Evolutionary conservation across 192 early-diverging fungal genomes (phyloP), one percentile per base, ranked within the genome.

Genomic region (Backusella mclennaniae): DNA sequence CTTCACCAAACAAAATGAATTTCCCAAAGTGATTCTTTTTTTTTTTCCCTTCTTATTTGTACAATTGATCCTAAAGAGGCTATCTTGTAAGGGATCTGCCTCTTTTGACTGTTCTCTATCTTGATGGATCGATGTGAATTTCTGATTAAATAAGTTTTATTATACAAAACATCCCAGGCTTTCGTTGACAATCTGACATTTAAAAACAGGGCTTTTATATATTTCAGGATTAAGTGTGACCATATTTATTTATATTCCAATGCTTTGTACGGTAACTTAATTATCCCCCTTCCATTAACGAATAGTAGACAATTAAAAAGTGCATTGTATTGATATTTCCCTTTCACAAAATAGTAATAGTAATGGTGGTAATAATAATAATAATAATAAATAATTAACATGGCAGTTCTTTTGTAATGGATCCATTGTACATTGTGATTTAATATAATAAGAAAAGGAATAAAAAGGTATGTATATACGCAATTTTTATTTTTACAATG

Each of bases 161-260:
- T 63, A 63, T 63, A 53, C 52, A 63, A 63, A 63, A 12, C 56
- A 63, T 63, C 56, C 56, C 56, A 63, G 56, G 56, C 56, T 63
- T 29, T 63, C n/a, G 1, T 29, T 63, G 23, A 63, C 56, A 63
- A 14, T 63, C 56, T 63, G 56, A 63, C 56, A 63, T 63, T 63
- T 63, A 63, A 63, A 63, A 26, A 26, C 1, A n/a, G 2, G 23
- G 9, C n/a, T 63, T 4, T 63, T 44, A 4, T 17, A 44, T 5
- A 63, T 21, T 9, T 56, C 21, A 29, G 26, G 56, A 12, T 29
- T 63, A 4, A 63, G 56, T 63, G 26, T 63, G 4, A 59, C 53
- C 53, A 29, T 23, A 23, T 59, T 59, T 59, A 59, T 59, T 59
- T 59, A 26, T 59, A n/a, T 49, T n/a, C 19, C 1, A 49, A 49